Evolutionary conservation across 1,139 yeast genomes (phyloP), one percentile per base, ranked within the genome.

Genomic region (Sugiyamaella novakii): DNA sequence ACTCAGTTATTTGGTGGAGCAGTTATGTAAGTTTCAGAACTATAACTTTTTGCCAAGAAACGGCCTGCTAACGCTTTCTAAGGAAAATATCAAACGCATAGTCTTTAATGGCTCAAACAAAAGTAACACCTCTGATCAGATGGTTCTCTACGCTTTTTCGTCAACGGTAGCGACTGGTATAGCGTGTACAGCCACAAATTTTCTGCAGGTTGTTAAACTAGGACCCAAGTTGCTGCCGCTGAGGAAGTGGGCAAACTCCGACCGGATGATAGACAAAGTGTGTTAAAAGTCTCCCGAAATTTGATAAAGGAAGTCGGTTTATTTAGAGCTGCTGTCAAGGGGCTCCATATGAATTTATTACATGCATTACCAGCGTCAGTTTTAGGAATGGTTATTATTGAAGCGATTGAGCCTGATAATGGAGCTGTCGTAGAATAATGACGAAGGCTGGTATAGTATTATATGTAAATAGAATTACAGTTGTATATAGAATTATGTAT

Each of bases 151-250:
- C 15, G 38, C 11, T 11, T 14, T 18, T 3, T 38, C 42, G 24
- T 67, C 71, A 0, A 68, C 69, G 1, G 31, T 53, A 1, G 73
- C 73, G 8, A 64, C 52, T n/a, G 52, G 33, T 7, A 15, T 39
- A 12, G 49, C 52, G 10, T 45, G 71, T 5, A 50, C 60, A 0
- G 50, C 61, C 8, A 68, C 72, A 8, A 70, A 70, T 49, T 64
- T 67, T 28, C 56, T 70, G 14, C 73, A 69, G 50, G 67, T 70
- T 11, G 61, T 70, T 37, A 70, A 49, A 69, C 73, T 12, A 60
- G 74, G n/a, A 72, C 68, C 55, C 74, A 70, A 58, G 61, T 69
- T 27, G 70, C 73, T 1, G 60, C 59, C 14, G 60, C 72, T 1
- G 62, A 61, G 5, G 73, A 69, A 44, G 60, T 69, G 36, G 50